Percentiles rank a stretch among this genome's conserved stretches.
These are phyloP conservation scores for Mollisia scopiformis DNA, from an alignment of 2,329 filamentous ascomycete genomes.

Conservation along the genomic window DNA sequence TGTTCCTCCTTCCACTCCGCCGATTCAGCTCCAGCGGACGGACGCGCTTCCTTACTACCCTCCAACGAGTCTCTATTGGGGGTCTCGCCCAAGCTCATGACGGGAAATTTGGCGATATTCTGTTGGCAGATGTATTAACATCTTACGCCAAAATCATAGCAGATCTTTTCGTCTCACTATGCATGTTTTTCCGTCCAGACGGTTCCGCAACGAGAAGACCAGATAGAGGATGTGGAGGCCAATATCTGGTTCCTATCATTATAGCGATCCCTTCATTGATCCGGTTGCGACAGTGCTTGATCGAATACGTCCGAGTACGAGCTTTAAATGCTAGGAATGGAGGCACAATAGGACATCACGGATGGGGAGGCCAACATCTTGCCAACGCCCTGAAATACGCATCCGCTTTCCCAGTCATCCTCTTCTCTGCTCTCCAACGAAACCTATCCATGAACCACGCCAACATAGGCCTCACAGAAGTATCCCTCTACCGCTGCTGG, in stretches of 20 bases:
- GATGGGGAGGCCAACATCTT: conserved; percentile 84
- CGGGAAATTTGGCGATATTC: conserved; percentile 91
- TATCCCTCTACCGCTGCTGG: conserved; percentile 61
- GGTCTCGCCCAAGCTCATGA: conserved; percentile 85
- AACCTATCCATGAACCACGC: conserved; percentile 48
- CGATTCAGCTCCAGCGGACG: conserved; percentile 72
- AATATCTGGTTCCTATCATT: conserved; percentile 79
- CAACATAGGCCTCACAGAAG: conserved; percentile 42
- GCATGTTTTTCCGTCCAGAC: conserved; percentile 81
- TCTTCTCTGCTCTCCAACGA: conserved; percentile 76
- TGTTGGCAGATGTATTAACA: conserved; percentile 92
- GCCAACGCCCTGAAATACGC: conserved; percentile 95
- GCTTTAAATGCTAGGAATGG: conserved; percentile 54
- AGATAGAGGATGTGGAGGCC: conserved; percentile 80
- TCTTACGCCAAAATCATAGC: conserved; percentile 92
- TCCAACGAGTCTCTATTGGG: conserved; percentile 80
- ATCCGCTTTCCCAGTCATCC: conserved; percentile 90
- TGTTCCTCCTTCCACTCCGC: conserved; percentile 75
- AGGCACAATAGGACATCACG: conserved; percentile 47
- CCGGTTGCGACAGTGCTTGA: conserved; percentile 88
- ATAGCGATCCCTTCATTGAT: conserved; percentile 84
- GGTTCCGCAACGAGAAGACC: conserved; percentile 79
- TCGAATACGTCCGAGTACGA: conserved; percentile 77
- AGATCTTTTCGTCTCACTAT: conserved; percentile 85
- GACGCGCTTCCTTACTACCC: conserved; percentile 71